phyloP scores from a whole-genome alignment of 1,284 basidiomycete species.

The Erythrobasidium hasegawianum region DNA sequence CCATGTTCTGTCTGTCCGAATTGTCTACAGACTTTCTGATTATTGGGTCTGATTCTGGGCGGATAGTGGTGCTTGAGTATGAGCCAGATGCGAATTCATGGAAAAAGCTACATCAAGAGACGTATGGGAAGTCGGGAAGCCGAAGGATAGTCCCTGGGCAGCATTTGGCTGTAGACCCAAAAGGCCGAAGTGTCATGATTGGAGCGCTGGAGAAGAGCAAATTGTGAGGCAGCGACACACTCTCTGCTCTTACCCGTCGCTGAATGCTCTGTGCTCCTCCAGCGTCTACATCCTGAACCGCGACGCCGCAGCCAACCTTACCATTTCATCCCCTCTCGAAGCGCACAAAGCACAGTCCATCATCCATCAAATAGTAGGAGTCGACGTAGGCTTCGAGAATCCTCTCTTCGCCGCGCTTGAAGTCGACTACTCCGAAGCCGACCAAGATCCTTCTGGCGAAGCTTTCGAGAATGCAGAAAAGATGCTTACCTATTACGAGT shows the following conservation, averaged over 20 bases:
- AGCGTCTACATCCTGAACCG: slow-evolving; percentile 83
- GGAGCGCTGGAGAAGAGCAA: slow-evolving; percentile 87
- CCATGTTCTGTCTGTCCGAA: too few species aligned
- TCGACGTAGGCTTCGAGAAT: slow-evolving; percentile 96
- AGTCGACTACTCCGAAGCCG: slow-evolving; percentile 86
- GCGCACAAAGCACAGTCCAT: slow-evolving; percentile 89
- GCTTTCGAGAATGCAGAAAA: slow-evolving; percentile 85
- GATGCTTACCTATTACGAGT: slow-evolving; percentile 94
- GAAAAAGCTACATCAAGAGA: slow-evolving; percentile 89
- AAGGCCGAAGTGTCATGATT: slow-evolving; percentile 89
- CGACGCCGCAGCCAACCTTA: slow-evolving; percentile 88
- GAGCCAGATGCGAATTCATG: slow-evolving; percentile 77
- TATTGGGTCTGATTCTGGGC: slow-evolving; percentile 88
- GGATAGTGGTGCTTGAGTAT: slow-evolving; percentile 88
- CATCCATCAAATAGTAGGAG: slow-evolving; percentile 83
- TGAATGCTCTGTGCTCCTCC: background rate
- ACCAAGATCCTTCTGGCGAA: slow-evolving; percentile 89
- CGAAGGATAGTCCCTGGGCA: slow-evolving; percentile 91
- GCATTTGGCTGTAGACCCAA: slow-evolving; percentile 87
- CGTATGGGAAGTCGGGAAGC: slow-evolving; percentile 86
- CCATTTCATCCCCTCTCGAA: slow-evolving; percentile 90
- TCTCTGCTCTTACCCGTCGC: background rate
- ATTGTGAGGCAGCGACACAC: slow-evolving; percentile 50
- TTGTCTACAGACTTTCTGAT: slow-evolving; percentile 82
- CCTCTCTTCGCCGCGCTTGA: slow-evolving; percentile 90